Evolutionary conservation across 495 filamentous ascomycete genomes (phyloP).

Genomic region (Penicillium dipodomyicola): DNA sequence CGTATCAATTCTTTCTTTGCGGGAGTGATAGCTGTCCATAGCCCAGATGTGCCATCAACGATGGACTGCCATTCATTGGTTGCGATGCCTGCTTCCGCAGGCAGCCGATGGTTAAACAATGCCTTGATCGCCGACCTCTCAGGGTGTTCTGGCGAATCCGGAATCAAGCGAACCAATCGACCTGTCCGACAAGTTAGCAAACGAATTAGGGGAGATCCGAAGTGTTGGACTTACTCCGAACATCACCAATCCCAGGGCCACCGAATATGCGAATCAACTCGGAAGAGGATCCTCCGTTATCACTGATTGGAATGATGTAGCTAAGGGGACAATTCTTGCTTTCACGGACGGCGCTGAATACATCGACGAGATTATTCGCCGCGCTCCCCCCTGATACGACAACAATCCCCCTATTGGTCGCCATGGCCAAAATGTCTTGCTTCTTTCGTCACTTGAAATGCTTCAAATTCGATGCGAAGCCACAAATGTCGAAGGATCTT

Average conservation of each 20-base stretch:
- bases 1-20: conserved; percentile 90
- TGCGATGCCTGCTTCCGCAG: conserved; percentile 44
- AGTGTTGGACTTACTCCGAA: conserved; percentile 67
- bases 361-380: conserved; percentile 90
- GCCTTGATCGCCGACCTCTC: conserved; percentile 71
- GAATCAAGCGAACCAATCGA: conserved; percentile 88
- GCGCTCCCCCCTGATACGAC: conserved; percentile 89
- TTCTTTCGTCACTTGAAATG: neutral
- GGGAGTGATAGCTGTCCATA: conserved; percentile 75
- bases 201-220: neutral
- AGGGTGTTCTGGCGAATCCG: conserved; percentile 54
- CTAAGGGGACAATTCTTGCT: conserved; percentile 67
- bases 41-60: conserved; percentile 70
- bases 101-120: conserved; percentile 83
- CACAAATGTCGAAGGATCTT: neutral
- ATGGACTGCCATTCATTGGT: conserved; percentile 81
- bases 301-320: conserved; percentile 90
- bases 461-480: neutral
- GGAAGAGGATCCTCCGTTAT: conserved; percentile 90
- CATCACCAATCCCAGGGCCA: conserved; percentile 88
- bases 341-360: conserved; percentile 73
- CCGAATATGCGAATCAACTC: conserved; percentile 92
- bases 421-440: conserved; percentile 4
- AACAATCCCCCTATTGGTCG: conserved; percentile 59
- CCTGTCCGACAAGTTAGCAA: conserved; percentile 43